These are phyloP conservation scores for Coprinopsis strossmayeri DNA, from an alignment of 768 basidiomycete species.

Conservation along the genomic window DNA sequence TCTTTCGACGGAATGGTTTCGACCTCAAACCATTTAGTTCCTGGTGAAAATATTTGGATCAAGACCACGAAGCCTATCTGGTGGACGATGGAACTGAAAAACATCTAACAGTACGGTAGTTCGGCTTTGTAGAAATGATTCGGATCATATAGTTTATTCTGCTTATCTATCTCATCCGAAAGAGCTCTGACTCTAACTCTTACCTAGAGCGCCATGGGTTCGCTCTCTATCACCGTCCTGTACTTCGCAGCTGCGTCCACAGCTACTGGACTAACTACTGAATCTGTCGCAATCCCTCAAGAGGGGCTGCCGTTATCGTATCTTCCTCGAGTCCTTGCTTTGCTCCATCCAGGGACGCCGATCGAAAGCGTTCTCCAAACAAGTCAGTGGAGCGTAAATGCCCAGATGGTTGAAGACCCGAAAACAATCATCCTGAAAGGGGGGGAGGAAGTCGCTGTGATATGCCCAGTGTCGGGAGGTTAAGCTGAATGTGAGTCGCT, in stretches of 20 bases:
- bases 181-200: no score
- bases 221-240: constrained; percentile 35
- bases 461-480: constrained; percentile 79
- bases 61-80: constrained; percentile 79
- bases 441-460: constrained; percentile 75
- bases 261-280: constrained; percentile 49
- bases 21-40: constrained; percentile 88
- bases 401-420: constrained; percentile 68
- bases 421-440: constrained; percentile 44
- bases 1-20: constrained; percentile 84
- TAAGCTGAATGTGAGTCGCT: no score
- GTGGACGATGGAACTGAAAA: constrained; percentile 79
- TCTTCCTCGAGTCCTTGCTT: constrained; percentile 44
- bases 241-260: constrained; percentile 67
- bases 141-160: background rate
- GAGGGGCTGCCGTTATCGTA: constrained; percentile 41
- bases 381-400: constrained; percentile 76
- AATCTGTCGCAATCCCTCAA: constrained; percentile 44
- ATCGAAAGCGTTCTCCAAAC: constrained; percentile 49
- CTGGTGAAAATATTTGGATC: constrained; percentile 52
- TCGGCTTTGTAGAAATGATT: no score
- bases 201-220: constrained; percentile 16
- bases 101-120: constrained; percentile 9
- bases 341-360: constrained; percentile 43
- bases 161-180: background rate